phyloP scores from a whole-genome alignment of 345 rosid genomes.

The Rubroshorea leprosula region DNA sequence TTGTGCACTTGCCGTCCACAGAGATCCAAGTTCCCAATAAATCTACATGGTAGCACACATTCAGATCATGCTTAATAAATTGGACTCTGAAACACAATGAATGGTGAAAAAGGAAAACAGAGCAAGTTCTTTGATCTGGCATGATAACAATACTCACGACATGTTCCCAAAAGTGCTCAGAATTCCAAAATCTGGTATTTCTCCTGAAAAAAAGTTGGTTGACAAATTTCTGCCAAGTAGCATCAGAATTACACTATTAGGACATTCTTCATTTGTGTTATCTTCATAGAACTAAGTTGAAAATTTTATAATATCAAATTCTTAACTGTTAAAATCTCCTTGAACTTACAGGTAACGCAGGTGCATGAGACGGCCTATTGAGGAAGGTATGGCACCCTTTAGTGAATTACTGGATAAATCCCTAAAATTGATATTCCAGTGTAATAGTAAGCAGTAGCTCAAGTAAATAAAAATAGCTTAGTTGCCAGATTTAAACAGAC shows the following conservation, averaged over 20 bases:
- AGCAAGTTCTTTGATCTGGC: not conserved
- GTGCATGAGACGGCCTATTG: slow-evolving; percentile 61
- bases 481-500: not conserved
- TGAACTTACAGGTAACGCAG: slow-evolving; percentile 64
- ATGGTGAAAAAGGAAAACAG: not conserved
- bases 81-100: not conserved
- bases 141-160: slow-evolving; percentile 50
- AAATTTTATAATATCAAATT: slow-evolving; percentile 3
- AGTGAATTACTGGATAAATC: slow-evolving; percentile 90
- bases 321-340: not conserved
- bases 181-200: slow-evolving; percentile 83
- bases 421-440: slow-evolving; percentile 32
- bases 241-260: slow-evolving; percentile 14
- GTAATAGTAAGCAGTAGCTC: not conserved
- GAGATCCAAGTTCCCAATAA: slow-evolving; percentile 76
- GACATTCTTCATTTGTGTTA: not conserved
- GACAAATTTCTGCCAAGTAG: slow-evolving; percentile 62
- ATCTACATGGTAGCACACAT: slow-evolving; percentile 33
- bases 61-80: slow-evolving; percentile 1
- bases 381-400: slow-evolving; percentile 83
- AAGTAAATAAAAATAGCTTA: not conserved
- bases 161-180: slow-evolving; percentile 63
- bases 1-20: slow-evolving; percentile 87
- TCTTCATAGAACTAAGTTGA: not conserved
- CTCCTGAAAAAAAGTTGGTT: slow-evolving; percentile 88